These are phyloP conservation scores for Cercospora berteroae DNA, from an alignment of 2,329 filamentous ascomycete species.

Conservation along the genomic window DNA sequence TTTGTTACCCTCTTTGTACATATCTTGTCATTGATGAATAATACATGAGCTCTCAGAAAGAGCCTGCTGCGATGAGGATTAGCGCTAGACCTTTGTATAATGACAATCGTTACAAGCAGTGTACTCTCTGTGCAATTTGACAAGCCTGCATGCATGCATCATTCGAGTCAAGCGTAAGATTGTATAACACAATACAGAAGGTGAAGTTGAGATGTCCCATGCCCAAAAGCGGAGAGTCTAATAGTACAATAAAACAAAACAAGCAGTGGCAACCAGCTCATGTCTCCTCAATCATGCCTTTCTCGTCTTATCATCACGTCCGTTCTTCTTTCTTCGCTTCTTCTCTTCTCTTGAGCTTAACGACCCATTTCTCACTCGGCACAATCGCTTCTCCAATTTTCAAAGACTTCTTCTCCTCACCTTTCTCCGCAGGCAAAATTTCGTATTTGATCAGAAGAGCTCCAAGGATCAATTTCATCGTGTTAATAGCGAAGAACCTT, in stretches of 20 bases:
- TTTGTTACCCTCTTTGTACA: background rate
- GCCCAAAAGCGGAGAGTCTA: background rate
- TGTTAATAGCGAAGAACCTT: slow-evolving; percentile 47
- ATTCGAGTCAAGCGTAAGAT: background rate
- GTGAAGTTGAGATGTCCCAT: background rate
- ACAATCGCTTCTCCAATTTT: slow-evolving; percentile 8
- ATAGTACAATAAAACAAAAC: background rate
- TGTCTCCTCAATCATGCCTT: background rate
- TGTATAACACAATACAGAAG: background rate
- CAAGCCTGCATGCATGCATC: background rate
- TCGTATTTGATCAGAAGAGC: slow-evolving; percentile 44
- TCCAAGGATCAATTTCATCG: slow-evolving; percentile 48
- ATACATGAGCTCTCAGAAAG: background rate
- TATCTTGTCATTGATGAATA: background rate
- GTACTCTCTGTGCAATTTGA: background rate
- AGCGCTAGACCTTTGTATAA: background rate
- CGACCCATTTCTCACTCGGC: slow-evolving; percentile 8
- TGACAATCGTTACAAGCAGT: background rate
- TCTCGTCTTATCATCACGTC: background rate
- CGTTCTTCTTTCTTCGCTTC: background rate
- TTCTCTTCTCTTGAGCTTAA: background rate
- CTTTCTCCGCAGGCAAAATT: slow-evolving; percentile 8
- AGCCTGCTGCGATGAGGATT: background rate
- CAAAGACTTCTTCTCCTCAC: slow-evolving; percentile 4
- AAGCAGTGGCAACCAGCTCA: background rate